phyloP scores from a whole-genome alignment of 257 asterid genomes.

The Petrea volubilis region DNA sequence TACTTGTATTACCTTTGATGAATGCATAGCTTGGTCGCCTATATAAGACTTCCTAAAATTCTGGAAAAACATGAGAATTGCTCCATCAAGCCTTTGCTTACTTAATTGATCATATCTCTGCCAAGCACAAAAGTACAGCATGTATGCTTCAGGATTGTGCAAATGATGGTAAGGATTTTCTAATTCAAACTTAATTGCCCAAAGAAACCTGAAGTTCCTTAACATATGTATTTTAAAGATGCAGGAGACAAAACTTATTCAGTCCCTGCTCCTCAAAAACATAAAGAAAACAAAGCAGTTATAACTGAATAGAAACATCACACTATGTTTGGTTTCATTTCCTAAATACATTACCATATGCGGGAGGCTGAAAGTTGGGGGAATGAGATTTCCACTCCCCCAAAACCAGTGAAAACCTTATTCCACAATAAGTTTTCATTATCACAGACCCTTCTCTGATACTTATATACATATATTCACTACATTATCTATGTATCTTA shows the following conservation, averaged over 20 bases:
- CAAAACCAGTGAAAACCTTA: too few species aligned
- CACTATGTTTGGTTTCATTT: too few species aligned
- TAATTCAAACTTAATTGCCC: constrained; percentile 5
- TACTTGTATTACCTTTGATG: constrained; percentile 81
- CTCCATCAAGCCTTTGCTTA: constrained; percentile 96
- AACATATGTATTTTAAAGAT: background rate
- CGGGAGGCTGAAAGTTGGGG: too few species aligned
- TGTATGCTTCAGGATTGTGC: constrained; percentile 28
- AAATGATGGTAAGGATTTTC: background rate
- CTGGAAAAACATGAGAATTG: constrained; percentile 91
- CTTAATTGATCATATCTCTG: constrained; percentile 91
- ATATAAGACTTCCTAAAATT: constrained; percentile 88
- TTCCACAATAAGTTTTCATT: too few species aligned
- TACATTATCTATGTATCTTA: too few species aligned
- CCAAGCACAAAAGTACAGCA: constrained; percentile 23
- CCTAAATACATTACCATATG: too few species aligned
- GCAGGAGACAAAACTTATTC: background rate
- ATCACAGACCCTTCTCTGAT: too few species aligned
- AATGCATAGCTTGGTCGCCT: constrained; percentile 98
- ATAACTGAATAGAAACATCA: too few species aligned
- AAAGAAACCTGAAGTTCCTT: constrained; percentile 1
- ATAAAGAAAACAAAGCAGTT: background rate
- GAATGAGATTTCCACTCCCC: too few species aligned
- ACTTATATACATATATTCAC: too few species aligned
- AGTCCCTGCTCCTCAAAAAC: background rate